Evolutionary conservation across 2,329 filamentous ascomycete genomes (phyloP).

Genomic region (Verticillium isaacii): DNA sequence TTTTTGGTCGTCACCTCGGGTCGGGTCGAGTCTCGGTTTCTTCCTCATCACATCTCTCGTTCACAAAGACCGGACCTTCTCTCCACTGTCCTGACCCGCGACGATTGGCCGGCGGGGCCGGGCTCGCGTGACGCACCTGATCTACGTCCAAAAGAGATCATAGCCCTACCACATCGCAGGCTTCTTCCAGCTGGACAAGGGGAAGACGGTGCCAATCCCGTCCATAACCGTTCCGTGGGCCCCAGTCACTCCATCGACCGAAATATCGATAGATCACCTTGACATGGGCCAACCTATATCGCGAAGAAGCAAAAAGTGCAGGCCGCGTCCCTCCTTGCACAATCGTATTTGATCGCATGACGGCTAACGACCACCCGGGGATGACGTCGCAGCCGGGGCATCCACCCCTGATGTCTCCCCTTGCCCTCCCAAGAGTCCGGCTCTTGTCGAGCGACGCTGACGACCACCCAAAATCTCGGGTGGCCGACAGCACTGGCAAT

Average conservation of each 20-base stretch:
- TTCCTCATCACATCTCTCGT: neutral
- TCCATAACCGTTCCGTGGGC: too few species aligned
- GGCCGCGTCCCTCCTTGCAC: neutral
- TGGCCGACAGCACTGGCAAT: neutral
- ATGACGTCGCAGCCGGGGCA: neutral
- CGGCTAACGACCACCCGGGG: neutral
- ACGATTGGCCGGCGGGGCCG: neutral
- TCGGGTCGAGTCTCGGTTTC: slow-evolving; percentile 1
- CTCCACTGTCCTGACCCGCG: neutral
- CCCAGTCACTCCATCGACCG: neutral
- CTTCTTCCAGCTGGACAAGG: neutral
- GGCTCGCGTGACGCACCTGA: neutral
- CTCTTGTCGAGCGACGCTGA: neutral
- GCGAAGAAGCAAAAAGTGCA: neutral
- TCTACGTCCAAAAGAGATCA: neutral
- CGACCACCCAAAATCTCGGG: neutral
- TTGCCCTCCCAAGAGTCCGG: neutral
- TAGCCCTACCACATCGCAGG: neutral
- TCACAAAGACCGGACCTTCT: neutral
- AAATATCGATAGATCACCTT: neutral
- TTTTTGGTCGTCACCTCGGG: neutral
- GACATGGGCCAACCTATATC: neutral
- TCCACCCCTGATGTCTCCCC: neutral
- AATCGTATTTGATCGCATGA: neutral
- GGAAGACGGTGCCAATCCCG: neutral